These are phyloP conservation scores for Mortierella sp. DNA, from an alignment of 371 early-diverging fungal species.

Conservation along the genomic window DNA sequence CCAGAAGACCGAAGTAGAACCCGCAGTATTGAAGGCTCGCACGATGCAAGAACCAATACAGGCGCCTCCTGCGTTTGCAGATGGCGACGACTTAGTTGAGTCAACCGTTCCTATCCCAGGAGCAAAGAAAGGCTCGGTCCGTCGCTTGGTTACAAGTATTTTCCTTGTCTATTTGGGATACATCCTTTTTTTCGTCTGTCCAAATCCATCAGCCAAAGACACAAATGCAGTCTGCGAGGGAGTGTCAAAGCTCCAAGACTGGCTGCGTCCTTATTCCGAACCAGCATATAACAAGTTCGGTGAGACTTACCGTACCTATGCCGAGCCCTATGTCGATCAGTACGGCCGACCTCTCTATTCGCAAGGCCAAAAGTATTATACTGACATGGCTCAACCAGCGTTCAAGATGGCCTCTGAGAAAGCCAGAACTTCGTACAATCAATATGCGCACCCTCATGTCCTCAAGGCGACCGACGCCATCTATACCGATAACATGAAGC, in stretches of 20 bases:
- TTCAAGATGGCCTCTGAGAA: conserved; percentile 28
- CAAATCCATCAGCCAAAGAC: not conserved
- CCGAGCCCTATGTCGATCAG: conserved; percentile 40
- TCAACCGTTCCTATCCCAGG: conserved; percentile 2
- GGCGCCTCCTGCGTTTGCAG: conserved; percentile 12
- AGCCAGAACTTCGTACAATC: conserved; percentile 25
- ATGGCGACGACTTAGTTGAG: not conserved
- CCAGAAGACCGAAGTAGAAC: conserved; percentile 14
- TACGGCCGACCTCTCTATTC: conserved; percentile 41
- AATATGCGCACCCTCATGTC: conserved; percentile 49
- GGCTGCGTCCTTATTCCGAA: conserved; percentile 39
- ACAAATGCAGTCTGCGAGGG: conserved; percentile 31
- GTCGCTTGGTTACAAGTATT: conserved; percentile 20
- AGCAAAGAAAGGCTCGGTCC: conserved; percentile 5
- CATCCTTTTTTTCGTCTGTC: conserved; percentile 47
- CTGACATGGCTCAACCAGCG: conserved; percentile 27
- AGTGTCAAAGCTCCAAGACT: conserved; percentile 11
- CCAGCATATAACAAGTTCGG: conserved; percentile 15
- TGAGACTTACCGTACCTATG: conserved; percentile 43
- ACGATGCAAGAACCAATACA: not conserved
- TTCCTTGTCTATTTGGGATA: conserved; percentile 42
- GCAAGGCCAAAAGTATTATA: conserved; percentile 41
- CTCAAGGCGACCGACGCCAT: conserved; percentile 22
- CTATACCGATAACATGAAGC: conserved; percentile 44
- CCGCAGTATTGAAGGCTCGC: not conserved